Evolutionary conservation across 1,139 yeast species (phyloP), one percentile per base, ranked within the genome.

Genomic region (Hansenula anomala): DNA sequence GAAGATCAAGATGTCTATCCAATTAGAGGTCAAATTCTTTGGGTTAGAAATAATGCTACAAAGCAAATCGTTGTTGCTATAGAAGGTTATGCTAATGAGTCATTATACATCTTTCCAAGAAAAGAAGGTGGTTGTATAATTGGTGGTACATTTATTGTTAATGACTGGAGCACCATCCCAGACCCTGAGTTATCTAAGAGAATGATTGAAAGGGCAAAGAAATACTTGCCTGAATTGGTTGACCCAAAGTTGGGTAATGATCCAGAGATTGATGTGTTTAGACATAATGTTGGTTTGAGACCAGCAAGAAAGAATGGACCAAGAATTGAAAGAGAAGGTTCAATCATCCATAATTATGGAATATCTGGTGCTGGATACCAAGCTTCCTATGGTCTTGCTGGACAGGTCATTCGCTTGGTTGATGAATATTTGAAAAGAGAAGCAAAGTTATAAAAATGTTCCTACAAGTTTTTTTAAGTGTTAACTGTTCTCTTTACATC

Each of bases 331-430:
- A 48, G 58, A 17, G 74, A 73, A 38, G 55, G 54, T 4, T 40
- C 44, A 17, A 62, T 80, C 10, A 61, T 79, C 18, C 78, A 80
- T 50, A 79, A 78, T 26, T 81, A 81, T 55, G 89, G 89, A 6
- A 78, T 79, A 34, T 88, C 78, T 2, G 86, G 86, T 1, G 69
- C 75, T 63, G 89, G 88, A 2, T 77, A 73, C 51, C 87, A 80
- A 54, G 64, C 79, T 45, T 72, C 80, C 1, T 74, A 74, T 55
- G 88, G 87, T 3, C 67, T 79, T 27, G 84, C 77, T 3, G 43
- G 55, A 20, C 59, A 55, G 33, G 75, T 70, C 14, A 50, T 56
- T 13, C 38, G 48, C 5, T 41, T 61, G 19, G 47, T 50, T 4
- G 29, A 40, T 7, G 24, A 38, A 3, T 37, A 15, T 20, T 33